These are phyloP conservation scores for Durio zibethinus DNA, from an alignment of 345 rosid species.

Conservation along the genomic window DNA sequence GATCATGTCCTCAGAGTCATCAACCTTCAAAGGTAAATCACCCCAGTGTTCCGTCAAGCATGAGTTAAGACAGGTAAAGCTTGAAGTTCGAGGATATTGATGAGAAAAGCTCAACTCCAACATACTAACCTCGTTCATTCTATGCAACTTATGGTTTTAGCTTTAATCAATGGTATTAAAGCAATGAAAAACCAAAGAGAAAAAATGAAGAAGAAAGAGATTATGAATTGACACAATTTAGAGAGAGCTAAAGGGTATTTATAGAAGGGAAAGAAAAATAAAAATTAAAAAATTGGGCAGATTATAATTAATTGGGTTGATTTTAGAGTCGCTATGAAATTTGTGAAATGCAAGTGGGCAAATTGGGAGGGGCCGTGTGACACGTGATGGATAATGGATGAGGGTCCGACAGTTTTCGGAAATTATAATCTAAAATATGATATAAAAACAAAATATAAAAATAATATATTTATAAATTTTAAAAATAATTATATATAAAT, in stretches of 20 bases:
- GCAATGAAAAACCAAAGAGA: not conserved
- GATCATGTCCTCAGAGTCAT: conserved; percentile 60
- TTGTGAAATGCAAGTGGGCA: conserved; percentile 9
- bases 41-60: conserved; percentile 64
- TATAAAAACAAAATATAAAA: no score
- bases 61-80: conserved; percentile 38
- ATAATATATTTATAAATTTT: no score
- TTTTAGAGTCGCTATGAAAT: not conserved
- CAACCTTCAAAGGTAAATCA: conserved; percentile 47
- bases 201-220: not conserved
- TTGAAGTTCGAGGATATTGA: conserved; percentile 26
- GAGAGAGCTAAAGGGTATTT: not conserved
- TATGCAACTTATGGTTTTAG: not conserved
- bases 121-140: conserved; percentile 6
- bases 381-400: not conserved
- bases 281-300: not conserved
- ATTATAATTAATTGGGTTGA: not conserved
- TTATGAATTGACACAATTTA: not conserved
- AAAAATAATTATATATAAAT: no score
- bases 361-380: not conserved
- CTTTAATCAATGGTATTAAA: not conserved
- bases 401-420: not conserved
- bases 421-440: no score
- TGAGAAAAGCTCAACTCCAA: conserved; percentile 12
- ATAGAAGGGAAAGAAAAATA: not conserved